These are phyloP conservation scores for Plasmodium knowlesi DNA, from an alignment of 169 alveolate species.

Conservation along the genomic window DNA sequence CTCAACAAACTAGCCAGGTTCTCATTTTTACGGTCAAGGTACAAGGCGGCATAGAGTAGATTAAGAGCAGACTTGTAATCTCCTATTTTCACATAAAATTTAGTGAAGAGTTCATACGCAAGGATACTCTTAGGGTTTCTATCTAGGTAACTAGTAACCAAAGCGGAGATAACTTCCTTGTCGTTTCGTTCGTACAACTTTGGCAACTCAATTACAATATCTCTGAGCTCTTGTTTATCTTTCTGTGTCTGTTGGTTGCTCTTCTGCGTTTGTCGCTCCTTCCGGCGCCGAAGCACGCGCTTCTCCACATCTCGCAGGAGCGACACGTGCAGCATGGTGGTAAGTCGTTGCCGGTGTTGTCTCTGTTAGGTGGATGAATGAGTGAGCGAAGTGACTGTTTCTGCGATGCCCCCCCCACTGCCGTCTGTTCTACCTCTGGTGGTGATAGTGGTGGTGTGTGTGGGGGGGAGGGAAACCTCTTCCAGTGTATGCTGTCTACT, in stretches of 20 bases:
- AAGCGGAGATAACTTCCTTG: slow-evolving; percentile 13
- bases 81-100: slow-evolving; percentile 11
- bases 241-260: not conserved
- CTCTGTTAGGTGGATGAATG: not conserved
- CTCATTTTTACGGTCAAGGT: slow-evolving; percentile 19
- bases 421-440: too few relatives aligned
- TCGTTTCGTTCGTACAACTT: slow-evolving; percentile 17
- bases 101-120: slow-evolving; percentile 20
- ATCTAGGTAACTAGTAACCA: slow-evolving; percentile 6
- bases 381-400: not conserved
- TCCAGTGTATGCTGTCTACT: not conserved
- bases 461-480: not conserved
- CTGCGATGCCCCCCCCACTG: not conserved
- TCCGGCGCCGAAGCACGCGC: not conserved
- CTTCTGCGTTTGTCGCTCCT: not conserved
- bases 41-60: slow-evolving; percentile 46
- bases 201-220: slow-evolving; percentile 40
- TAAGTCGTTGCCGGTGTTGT: not conserved
- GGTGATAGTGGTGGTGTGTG: too few relatives aligned
- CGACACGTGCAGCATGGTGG: slow-evolving; percentile 6
- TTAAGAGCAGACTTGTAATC: slow-evolving; percentile 15
- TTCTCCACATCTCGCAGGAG: slow-evolving; percentile 17
- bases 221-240: slow-evolving; percentile 15
- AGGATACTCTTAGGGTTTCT: slow-evolving; percentile 33
- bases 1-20: not conserved